phyloP scores from a whole-genome alignment of 140 eudicot species.

The Eryngium alpinum region DNA sequence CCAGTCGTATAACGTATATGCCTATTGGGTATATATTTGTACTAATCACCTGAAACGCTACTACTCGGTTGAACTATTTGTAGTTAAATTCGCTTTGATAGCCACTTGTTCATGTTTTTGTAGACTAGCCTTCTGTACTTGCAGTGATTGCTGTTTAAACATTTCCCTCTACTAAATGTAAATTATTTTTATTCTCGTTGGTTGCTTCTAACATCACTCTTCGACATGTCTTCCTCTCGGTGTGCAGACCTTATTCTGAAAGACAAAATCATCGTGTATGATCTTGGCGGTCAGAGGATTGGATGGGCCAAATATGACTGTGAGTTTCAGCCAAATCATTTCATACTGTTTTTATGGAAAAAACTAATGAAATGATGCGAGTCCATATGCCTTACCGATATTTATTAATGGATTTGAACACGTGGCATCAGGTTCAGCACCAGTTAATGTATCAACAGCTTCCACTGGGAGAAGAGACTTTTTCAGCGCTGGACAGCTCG shows the following conservation, averaged over 20 bases:
- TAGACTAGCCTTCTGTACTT: neutral
- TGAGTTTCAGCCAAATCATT: slow-evolving; percentile 31
- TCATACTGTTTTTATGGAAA: too few species aligned
- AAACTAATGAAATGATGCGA: neutral
- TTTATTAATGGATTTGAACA: neutral
- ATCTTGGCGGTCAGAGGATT: slow-evolving; percentile 73
- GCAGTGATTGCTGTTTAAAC: neutral
- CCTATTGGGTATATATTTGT: too few species aligned
- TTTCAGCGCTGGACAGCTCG: slow-evolving; percentile 5
- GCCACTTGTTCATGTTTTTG: neutral
- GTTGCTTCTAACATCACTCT: too few species aligned
- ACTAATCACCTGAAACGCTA: too few species aligned
- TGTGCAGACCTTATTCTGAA: slow-evolving; percentile 69
- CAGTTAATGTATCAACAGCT: slow-evolving; percentile 47
- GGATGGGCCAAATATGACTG: slow-evolving; percentile 93
- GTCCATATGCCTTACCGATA: neutral
- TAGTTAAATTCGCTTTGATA: neutral
- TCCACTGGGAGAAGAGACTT: slow-evolving; percentile 26
- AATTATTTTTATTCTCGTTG: neutral
- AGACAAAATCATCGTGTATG: slow-evolving; percentile 78
- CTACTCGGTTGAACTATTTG: neutral
- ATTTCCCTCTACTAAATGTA: too few species aligned
- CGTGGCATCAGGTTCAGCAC: slow-evolving; percentile 15
- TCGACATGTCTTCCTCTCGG: neutral
- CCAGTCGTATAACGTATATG: too few species aligned